These are phyloP conservation scores for Phytopythium litorale DNA, from an alignment of 352 stramenopile species.

Conservation along the genomic window DNA sequence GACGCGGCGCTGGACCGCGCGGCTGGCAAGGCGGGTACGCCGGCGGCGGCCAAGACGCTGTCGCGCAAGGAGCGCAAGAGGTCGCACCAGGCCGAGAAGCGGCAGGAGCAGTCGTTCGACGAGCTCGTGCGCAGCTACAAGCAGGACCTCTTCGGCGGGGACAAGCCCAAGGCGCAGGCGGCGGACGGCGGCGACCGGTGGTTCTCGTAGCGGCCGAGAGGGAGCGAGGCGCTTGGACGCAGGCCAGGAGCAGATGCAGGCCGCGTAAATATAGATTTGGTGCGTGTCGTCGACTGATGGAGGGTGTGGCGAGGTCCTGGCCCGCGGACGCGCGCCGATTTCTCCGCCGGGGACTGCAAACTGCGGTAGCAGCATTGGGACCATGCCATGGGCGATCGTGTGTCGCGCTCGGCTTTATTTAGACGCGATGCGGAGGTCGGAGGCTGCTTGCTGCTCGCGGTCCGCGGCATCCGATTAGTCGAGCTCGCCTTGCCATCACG, in stretches of 20 bases:
- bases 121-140: conserved; percentile 80
- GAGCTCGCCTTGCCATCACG: too few relatives aligned
- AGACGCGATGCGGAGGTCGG: too few relatives aligned
- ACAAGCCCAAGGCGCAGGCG: conserved; percentile 13
- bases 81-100: conserved; percentile 25
- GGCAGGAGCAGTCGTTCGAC: conserved; percentile 74
- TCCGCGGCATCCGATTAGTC: too few relatives aligned
- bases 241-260: not conserved
- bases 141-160: conserved; percentile 75
- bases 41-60: conserved; percentile 32
- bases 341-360: not conserved
- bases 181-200: conserved; percentile 37
- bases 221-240: not conserved
- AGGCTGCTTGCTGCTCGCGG: too few relatives aligned
- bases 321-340: not conserved
- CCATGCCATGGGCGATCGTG: too few relatives aligned
- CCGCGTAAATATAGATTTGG: conserved; percentile 1
- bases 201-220: conserved; percentile 45
- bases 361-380: too few relatives aligned
- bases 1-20: conserved; percentile 19
- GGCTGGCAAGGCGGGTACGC: conserved; percentile 11
- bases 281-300: not conserved
- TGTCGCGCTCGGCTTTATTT: too few relatives aligned
- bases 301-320: not conserved
- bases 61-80: conserved; percentile 76